Conservation (phyloP, 2,329 filamentous ascomycete genomes). For the Pyricularia grisea region DNA sequence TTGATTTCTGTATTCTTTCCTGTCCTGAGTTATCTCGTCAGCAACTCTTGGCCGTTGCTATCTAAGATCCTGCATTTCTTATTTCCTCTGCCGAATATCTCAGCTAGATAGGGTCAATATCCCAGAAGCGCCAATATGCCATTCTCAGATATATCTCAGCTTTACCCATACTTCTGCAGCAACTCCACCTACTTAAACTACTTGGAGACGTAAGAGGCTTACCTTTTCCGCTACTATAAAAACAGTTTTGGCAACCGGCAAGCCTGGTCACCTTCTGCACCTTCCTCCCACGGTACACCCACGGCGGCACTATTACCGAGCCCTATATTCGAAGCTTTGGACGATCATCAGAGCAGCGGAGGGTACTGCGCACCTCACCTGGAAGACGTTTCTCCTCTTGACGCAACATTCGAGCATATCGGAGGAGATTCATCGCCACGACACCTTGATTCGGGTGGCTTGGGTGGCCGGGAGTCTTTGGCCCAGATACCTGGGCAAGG, state of each 20-base stretch:
- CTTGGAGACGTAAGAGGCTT: neutral
- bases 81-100: constrained; percentile 4
- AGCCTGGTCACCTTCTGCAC: constrained; percentile 42
- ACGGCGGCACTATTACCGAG: constrained; percentile 43
- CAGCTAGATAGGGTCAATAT: neutral
- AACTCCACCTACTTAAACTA: neutral
- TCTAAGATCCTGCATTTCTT: constrained; percentile 3
- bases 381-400: neutral
- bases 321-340: constrained; percentile 36
- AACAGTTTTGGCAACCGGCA: constrained; percentile 54
- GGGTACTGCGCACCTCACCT: constrained; percentile 21
- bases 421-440: neutral
- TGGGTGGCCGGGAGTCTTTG: neutral
- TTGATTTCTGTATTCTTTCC: neutral
- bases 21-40: neutral
- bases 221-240: neutral
- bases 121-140: neutral
- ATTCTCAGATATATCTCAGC: neutral
- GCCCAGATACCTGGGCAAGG: neutral
- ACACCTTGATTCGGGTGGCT: neutral
- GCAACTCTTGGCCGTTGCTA: neutral
- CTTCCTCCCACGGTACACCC: constrained; percentile 49
- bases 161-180: neutral
- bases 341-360: constrained; percentile 41
- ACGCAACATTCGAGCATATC: neutral